These are phyloP conservation scores for Aschersonia sp. DNA, from an alignment of 2,329 filamentous ascomycete species.

Conservation along the genomic window DNA sequence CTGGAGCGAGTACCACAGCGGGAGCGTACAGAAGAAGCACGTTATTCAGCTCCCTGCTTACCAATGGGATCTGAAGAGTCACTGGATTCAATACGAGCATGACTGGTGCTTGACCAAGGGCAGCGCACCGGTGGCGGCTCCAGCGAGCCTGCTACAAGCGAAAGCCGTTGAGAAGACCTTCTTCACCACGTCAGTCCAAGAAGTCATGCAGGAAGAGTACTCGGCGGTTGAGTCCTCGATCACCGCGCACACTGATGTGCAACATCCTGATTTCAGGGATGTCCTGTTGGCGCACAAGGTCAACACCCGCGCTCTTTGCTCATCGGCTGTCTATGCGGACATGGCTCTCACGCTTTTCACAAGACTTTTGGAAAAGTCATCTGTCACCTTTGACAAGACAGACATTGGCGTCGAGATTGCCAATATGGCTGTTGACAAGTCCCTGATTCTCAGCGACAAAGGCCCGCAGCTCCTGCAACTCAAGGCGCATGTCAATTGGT, in stretches of 20 bases:
- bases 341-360: conserved; percentile 6
- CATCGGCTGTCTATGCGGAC: conserved; percentile 7
- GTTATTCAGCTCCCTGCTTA: conserved; percentile 53
- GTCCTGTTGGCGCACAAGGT: background rate
- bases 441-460: conserved; percentile 7
- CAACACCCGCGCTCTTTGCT: conserved; percentile 1
- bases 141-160: background rate
- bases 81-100: conserved; percentile 36
- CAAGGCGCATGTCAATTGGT: conserved; percentile 7
- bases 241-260: background rate
- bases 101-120: conserved; percentile 53
- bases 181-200: conserved; percentile 1
- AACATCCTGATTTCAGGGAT: background rate
- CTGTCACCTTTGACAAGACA: conserved; percentile 1
- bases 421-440: conserved; percentile 8
- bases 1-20: conserved; percentile 33
- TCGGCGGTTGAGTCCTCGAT: background rate
- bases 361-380: conserved; percentile 4
- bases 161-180: background rate
- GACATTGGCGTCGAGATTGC: conserved; percentile 8
- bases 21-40: conserved; percentile 20
- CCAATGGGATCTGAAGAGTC: conserved; percentile 56
- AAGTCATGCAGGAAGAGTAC: background rate
- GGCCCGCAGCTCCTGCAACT: conserved; percentile 7
- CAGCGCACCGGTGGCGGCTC: conserved; percentile 7